A percentile compares a stretch with the other conserved stretches of the same genome.
These are phyloP conservation scores for Hysterium pulicare DNA, from an alignment of 2,329 filamentous ascomycete species.

Conservation along the genomic window DNA sequence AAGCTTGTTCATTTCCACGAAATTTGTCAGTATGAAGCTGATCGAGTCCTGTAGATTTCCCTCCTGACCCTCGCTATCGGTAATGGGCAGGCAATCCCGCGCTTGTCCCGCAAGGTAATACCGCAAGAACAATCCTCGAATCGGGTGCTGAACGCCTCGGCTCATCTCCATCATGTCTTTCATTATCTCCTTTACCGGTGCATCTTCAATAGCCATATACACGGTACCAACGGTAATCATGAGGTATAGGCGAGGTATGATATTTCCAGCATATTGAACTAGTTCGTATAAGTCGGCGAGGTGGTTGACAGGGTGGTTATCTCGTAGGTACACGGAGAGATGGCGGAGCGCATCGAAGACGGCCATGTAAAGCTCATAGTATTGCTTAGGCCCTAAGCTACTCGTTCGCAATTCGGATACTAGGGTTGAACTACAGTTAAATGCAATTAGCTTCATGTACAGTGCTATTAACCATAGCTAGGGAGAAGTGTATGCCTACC, in stretches of 20 bases:
- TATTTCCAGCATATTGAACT: conserved; percentile 97
- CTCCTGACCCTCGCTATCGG: conserved; percentile 83
- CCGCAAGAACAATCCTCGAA: conserved; percentile 88
- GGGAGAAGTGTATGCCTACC: conserved; percentile 56
- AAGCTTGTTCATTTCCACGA: conserved; percentile 99
- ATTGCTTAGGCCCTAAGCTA: conserved; percentile 97
- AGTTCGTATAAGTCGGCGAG: conserved; percentile 96
- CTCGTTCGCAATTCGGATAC: conserved; percentile 98
- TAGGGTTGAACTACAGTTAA: conserved; percentile 82
- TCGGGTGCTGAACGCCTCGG: conserved; percentile 92
- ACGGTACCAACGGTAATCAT: conserved; percentile 99
- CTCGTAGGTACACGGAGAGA: conserved; percentile 91
- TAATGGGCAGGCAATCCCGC: conserved; percentile 78
- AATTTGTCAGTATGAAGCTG: conserved; percentile 96
- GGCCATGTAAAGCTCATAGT: conserved; percentile 99
- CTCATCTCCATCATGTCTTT: conserved; percentile 99
- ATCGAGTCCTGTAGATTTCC: conserved; percentile 96
- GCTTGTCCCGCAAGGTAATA: conserved; percentile 97
- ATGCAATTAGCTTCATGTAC: too few relatives aligned
- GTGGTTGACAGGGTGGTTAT: conserved; percentile 97
- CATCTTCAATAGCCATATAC: conserved; percentile 98
- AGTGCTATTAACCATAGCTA: too few relatives aligned
- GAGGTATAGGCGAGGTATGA: conserved; percentile 90
- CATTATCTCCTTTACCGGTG: conserved; percentile 99
- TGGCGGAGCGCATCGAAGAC: conserved; percentile 97